Conservation (phyloP, 2,329 filamentous ascomycete genomes). For the Pyrenophora teres region DNA sequence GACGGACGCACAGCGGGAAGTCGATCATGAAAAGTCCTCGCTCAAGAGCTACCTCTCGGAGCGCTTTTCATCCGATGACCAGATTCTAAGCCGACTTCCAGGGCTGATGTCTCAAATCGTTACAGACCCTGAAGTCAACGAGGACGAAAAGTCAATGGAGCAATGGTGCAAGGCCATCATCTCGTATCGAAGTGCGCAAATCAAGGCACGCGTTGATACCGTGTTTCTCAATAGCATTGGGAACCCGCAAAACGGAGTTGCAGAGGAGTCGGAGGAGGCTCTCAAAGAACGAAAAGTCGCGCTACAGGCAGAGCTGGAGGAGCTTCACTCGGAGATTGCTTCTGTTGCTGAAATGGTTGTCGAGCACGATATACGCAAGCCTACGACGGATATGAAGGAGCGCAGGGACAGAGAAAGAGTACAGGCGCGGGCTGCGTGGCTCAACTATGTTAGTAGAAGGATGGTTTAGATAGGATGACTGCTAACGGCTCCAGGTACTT, state of each 20-base stretch:
- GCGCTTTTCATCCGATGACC: slow-evolving; percentile 66
- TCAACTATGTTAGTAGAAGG: slow-evolving; percentile 47
- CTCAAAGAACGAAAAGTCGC: slow-evolving; percentile 57
- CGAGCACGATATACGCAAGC: slow-evolving; percentile 68
- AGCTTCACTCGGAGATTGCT: slow-evolving; percentile 70
- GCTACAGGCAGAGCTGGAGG: slow-evolving; percentile 69
- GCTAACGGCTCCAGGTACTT: slow-evolving; percentile 36
- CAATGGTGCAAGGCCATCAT: slow-evolving; percentile 58
- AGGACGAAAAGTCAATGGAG: slow-evolving; percentile 59
- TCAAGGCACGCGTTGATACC: slow-evolving; percentile 55
- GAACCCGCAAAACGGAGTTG: slow-evolving; percentile 7
- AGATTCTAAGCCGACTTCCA: slow-evolving; percentile 66
- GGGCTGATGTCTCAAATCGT: slow-evolving; percentile 68
- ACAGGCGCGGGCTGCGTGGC: slow-evolving; percentile 48
- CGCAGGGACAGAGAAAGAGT: slow-evolving; percentile 43
- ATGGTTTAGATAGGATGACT: too few relatives aligned
- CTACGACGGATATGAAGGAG: slow-evolving; percentile 55
- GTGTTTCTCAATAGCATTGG: slow-evolving; percentile 56
- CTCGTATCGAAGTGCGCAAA: slow-evolving; percentile 47
- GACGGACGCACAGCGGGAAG: slow-evolving; percentile 54
- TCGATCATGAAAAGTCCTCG: slow-evolving; percentile 51
- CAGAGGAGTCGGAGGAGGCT: slow-evolving; percentile 45
- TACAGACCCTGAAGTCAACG: slow-evolving; percentile 52
- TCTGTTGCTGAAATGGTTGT: slow-evolving; percentile 73
- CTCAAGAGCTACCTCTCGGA: slow-evolving; percentile 57